Conservation (phyloP, 148 eudicot genomes). For the Rhododendron ovatum region DNA sequence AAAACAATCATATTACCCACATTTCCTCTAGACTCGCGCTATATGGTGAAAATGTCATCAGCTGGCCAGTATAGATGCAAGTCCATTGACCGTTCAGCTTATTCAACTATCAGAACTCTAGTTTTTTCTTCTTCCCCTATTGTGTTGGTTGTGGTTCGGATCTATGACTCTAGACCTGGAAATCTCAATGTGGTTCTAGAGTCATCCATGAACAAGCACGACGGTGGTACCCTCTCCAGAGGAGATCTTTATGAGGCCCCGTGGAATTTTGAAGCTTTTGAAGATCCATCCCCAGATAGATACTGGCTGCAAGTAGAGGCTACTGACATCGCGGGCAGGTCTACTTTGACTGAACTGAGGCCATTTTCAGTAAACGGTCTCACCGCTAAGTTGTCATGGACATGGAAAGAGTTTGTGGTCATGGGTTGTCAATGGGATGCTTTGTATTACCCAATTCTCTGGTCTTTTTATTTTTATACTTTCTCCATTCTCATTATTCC, state of each 20-base stretch:
- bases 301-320: constrained; percentile 84
- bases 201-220: constrained; percentile 48
- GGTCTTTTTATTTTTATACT: constrained; percentile 31
- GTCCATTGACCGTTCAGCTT: constrained; percentile 31
- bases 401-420: constrained; percentile 78
- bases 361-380: constrained; percentile 78
- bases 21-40: constrained; percentile 77
- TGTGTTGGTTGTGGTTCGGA: constrained; percentile 63
- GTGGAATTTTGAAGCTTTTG: constrained; percentile 73
- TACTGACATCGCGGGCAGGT: constrained; percentile 47
- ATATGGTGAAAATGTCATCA: constrained; percentile 41
- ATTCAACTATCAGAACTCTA: constrained; percentile 59
- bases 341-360: constrained; percentile 50
- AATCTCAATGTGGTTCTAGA: constrained; percentile 48
- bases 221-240: constrained; percentile 26
- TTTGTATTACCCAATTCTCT: constrained; percentile 67
- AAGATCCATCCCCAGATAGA: constrained; percentile 68
- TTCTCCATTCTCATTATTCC: constrained; percentile 55
- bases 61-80: constrained; percentile 33
- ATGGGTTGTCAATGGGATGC: constrained; percentile 93
- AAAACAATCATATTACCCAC: constrained; percentile 66
- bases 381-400: constrained; percentile 53
- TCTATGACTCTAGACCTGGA: constrained; percentile 64
- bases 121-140: constrained; percentile 69
- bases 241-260: constrained; percentile 56